A percentile compares a stretch with the other conserved stretches of the same genome.
phyloP scores from a whole-genome alignment of 2,329 filamentous ascomycete genomes.

The Biscogniauxia marginata region DNA sequence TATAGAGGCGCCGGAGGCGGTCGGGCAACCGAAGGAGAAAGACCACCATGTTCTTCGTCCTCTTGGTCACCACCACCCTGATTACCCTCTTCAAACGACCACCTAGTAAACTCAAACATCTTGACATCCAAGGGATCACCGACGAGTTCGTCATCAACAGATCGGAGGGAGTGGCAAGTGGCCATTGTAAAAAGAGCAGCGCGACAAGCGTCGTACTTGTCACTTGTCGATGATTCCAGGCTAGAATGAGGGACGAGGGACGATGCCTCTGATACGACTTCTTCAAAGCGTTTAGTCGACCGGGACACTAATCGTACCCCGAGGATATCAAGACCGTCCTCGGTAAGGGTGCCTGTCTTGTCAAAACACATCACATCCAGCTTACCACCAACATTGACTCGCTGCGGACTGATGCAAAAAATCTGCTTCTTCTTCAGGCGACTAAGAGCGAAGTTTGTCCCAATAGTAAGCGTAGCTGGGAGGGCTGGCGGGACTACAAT shows the following conservation, averaged over 20 bases:
- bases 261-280: constrained; percentile 67
- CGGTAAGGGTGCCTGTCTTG: constrained; percentile 97
- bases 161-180: constrained; percentile 88
- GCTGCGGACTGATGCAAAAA: constrained; percentile 95
- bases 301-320: constrained; percentile 77
- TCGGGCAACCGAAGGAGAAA: constrained; percentile 85
- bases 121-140: constrained; percentile 95
- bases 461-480: constrained; percentile 92
- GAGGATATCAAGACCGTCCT: constrained; percentile 91
- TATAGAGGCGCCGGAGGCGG: constrained; percentile 66
- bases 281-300: constrained; percentile 64
- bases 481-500: constrained; percentile 95
- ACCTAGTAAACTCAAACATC: constrained; percentile 96
- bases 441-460: constrained; percentile 89
- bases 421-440: constrained; percentile 87
- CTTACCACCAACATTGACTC: constrained; percentile 95
- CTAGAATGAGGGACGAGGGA: constrained; percentile 51
- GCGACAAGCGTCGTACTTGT: constrained; percentile 37
- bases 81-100: constrained; percentile 87
- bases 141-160: constrained; percentile 83
- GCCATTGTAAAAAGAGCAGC: constrained; percentile 92
- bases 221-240: constrained; percentile 29
- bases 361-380: constrained; percentile 96
- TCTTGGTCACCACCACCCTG: constrained; percentile 63
- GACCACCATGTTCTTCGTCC: constrained; percentile 70